Percentiles rank a stretch among this genome's conserved stretches.
Evolutionary conservation across 2,329 filamentous ascomycete genomes (phyloP).

Genomic region (Penicillium sp.): DNA sequence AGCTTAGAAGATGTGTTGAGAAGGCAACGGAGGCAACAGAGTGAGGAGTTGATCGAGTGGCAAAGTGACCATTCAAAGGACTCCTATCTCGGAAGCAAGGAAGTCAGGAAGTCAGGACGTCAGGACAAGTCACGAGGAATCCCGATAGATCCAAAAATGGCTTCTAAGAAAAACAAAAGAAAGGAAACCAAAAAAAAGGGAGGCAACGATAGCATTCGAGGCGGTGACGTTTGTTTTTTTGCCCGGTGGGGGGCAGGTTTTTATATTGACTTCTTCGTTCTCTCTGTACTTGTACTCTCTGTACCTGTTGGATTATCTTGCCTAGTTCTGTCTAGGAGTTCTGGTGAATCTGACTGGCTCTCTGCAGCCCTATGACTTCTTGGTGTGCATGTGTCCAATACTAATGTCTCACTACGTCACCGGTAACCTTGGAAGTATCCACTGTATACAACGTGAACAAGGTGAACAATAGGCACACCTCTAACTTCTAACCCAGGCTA

Average conservation of each 20-base stretch:
- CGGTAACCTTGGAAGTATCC: neutral
- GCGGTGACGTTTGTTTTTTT: slow-evolving; percentile 21
- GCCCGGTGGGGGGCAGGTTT: slow-evolving; percentile 2
- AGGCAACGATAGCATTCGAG: neutral
- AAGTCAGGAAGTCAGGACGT: too few relatives aligned
- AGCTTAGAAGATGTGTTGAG: slow-evolving; percentile 3
- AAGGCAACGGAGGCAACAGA: neutral
- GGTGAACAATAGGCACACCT: too few relatives aligned
- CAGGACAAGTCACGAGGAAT: too few relatives aligned
- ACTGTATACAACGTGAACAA: neutral
- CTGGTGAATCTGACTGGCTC: neutral
- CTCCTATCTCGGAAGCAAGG: too few relatives aligned
- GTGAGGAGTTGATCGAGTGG: neutral
- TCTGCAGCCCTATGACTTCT: neutral
- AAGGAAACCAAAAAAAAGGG: neutral
- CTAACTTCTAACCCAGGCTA: too few relatives aligned
- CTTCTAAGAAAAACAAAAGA: neutral
- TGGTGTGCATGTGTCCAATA: neutral
- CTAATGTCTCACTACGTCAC: neutral
- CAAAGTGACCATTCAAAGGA: neutral
- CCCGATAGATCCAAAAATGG: neutral
- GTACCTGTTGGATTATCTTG: too few relatives aligned
- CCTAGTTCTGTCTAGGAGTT: too few relatives aligned
- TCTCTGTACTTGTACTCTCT: too few relatives aligned
- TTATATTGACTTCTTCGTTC: neutral